Evolutionary conservation across 176 grass and related monocot species (phyloP), one percentile per base, ranked within the genome.

Genomic region (Raddia distichophylla): DNA sequence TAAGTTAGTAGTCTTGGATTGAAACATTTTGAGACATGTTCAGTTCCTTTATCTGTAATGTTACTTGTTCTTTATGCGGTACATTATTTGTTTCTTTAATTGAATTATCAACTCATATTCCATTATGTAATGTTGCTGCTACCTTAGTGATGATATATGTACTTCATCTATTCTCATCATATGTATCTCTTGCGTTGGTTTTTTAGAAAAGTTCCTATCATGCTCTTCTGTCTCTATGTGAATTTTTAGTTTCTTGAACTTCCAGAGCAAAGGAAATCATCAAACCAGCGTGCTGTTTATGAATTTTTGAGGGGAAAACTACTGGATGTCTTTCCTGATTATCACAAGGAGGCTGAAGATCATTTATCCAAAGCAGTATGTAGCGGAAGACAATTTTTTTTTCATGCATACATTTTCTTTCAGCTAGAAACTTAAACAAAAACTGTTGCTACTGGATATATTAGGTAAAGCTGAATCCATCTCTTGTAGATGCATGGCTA

Each of bases 321-420:
- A 91, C 78, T 98, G 70, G 90, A 98, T 62, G 92, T 77, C 13
- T 93, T 91, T 80, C 88, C 90, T 80, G 92, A 98, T 73, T 98
- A 98, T 82, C 64, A 62, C 19, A 98, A 94, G 89, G 95, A 98
- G 86, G 92, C 95, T 27, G 95, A 98, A 93, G 95, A 94, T 74
- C 95, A 98, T 92, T 87, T 98, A 83, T 98, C 95, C 15, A 98
- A 98, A 91, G 90, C 95, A 80, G 95, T 98, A 94, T 85, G 90
- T 89, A 73, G 45, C 40, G 40, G 20, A 72, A 60, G 67, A 75
- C 67, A 83, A 33, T 53, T 86, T 55, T 59, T 76, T 90, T 53
- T 86, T 55, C 65, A 71, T 90, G n/a, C 61, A 69, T 90, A 50
- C 0, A 8, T 14, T 74, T 69, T 64, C 51, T 72, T 54, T 69